Base-by-base conservation (phyloP, 2,329 filamentous ascomycete species). In the Verticillium zaregamsianum region DNA sequence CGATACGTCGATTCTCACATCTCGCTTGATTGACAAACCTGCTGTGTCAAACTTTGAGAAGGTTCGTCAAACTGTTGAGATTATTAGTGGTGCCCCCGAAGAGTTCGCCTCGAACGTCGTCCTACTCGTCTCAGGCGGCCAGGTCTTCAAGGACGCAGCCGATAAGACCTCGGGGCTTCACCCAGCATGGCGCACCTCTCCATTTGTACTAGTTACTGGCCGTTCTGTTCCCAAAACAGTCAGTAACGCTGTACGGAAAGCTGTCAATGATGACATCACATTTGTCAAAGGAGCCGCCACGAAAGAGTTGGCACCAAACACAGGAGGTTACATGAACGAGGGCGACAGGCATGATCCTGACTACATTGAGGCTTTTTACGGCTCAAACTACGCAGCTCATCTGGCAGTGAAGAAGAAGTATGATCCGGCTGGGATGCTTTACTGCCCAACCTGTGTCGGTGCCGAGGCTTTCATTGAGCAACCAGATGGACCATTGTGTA, bases 311-410 rank as follows among this genome's bases (percentile, higher is more conserved):
- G 73, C 76, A 2, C 77, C 77, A 1, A 66, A 73, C 52, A 76
- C 73, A 7, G 79, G 78, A 3, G 71, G 71, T 3, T 80, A 80
- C 66, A 72, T 78, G 67, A 80, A 80, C 59, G 79, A 80, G 66
- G 77, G 70, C 14, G 72, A 78, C 64, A 60, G 69, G 1, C 65
- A 73, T 23, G 73, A 78, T 59, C 70, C 73, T 2, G 63, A 74
- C 32, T 74, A 68, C 35, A 65, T 67, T 7, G 2, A 69, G 37
- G 66, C 70, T 2, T 78, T 78, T 60, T 78, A 74, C 65, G 75
- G 76, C 2, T 37, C 59, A 7, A 72, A 71, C 62, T 75, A 76
- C 55, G 54, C 63, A 2, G 60, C 63, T 11, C 69, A 76, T n/a
- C 63, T 72, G 17, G 62, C 58, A 15, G 65, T 72, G 8, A 78